Evolutionary conservation across 2,329 filamentous ascomycete species (phyloP), one percentile per base, ranked within the genome.

Genomic region (Colletotrichum orbiculare): DNA sequence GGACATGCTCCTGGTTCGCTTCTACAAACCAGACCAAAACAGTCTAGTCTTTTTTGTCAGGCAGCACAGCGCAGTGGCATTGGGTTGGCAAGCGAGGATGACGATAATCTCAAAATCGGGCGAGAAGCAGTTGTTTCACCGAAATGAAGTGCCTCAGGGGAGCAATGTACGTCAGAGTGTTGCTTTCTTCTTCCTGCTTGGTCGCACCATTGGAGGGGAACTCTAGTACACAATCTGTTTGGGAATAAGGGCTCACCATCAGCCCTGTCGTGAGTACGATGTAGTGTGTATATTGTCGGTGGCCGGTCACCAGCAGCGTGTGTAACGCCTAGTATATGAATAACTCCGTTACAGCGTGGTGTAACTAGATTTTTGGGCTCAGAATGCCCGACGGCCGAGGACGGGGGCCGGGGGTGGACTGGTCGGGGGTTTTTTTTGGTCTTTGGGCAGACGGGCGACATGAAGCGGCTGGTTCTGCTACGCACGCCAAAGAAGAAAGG

Each of bases 61-160:
- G 25, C 25, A 25, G 25, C 25, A 25, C 25, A 5, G 25, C 25
- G 3, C 25, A 25, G 25, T 25, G 25, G 25, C 25, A 25, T 25
- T 34, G 41, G 45, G 46, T 37, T n/a, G 7, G 25, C 17, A 37
- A 12, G 15, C 11, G 42, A 49, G 37, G 17, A 53, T 15, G 41
- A 48, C 58, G 42, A 63, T 35, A 57, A 48, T 56, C 58, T 54
- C 53, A 53, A 53, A 43, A 43, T 53, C 58, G 62, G 58, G 52
- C 39, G 37, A 57, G 47, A 6, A 55, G 46, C 52, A 65, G 47
- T 39, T 55, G 62, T 65, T 65, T 62, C 62, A 57, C 58, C 46
- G 42, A 48, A 56, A 62, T 57, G 37, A 37, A 33, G 43, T 50
- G 43, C 50, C 41, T 48, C 25, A 46, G 39, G 52, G 41, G 17